A percentile compares a stretch with the other conserved stretches of the same genome.
Conservation (phyloP, 768 basidiomycete genomes). For the Suillus plorans region DNA sequence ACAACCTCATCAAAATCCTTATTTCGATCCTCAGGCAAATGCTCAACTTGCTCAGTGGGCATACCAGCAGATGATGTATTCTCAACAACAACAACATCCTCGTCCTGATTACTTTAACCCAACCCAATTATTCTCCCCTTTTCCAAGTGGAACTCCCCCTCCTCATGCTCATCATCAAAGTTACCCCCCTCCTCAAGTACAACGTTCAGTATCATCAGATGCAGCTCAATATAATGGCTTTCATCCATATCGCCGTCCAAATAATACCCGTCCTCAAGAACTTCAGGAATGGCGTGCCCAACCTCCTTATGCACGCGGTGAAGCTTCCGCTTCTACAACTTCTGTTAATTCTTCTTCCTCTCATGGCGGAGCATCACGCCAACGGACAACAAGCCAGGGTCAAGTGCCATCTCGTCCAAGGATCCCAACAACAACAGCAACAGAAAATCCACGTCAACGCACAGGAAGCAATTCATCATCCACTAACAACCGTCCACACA, state of each 20-base stretch:
- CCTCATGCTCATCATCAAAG: constrained; percentile 29
- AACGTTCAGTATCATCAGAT: constrained; percentile 36
- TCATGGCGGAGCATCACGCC: constrained; percentile 47
- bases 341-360: constrained; percentile 68
- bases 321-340: constrained; percentile 76
- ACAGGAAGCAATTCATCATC: constrained; percentile 33
- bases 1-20: constrained; percentile 44
- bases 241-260: constrained; percentile 81
- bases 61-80: constrained; percentile 90
- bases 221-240: constrained; percentile 52
- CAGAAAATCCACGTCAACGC: constrained; percentile 29
- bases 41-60: constrained; percentile 85
- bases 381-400: constrained; percentile 73
- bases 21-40: constrained; percentile 73
- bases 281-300: constrained; percentile 56
- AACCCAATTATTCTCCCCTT: constrained; percentile 61
- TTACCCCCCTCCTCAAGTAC: constrained; percentile 32
- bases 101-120: constrained; percentile 58
- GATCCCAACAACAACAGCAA: constrained; percentile 29
- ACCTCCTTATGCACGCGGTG: constrained; percentile 77
- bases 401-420: constrained; percentile 53
- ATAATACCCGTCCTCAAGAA: constrained; percentile 21
- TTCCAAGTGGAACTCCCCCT: constrained; percentile 71
- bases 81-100: constrained; percentile 55
- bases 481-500: constrained; percentile 26